These are phyloP conservation scores for Chrysosporium keratinophilum DNA, from an alignment of 2,329 filamentous ascomycete species.

Conservation along the genomic window DNA sequence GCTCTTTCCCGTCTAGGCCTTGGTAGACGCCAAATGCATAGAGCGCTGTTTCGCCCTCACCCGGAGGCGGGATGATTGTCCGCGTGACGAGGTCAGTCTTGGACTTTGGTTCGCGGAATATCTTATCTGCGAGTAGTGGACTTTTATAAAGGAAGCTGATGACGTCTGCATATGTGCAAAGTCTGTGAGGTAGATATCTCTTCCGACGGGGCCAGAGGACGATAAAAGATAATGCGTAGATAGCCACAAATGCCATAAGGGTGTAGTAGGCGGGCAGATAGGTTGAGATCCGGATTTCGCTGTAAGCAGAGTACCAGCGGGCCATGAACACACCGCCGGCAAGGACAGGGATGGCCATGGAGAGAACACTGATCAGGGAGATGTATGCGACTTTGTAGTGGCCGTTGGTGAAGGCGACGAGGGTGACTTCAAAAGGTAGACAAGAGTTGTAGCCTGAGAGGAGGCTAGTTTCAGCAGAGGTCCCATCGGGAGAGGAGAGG, in stretches of 20 bases:
- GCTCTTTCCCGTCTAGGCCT: slow-evolving; percentile 50
- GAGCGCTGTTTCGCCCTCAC: slow-evolving; percentile 30
- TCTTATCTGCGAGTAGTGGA: slow-evolving; percentile 59
- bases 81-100: slow-evolving; percentile 59
- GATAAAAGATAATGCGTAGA: slow-evolving; percentile 58
- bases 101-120: slow-evolving; percentile 59
- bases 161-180: slow-evolving; percentile 63
- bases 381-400: slow-evolving; percentile 50
- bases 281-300: slow-evolving; percentile 53
- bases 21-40: slow-evolving; percentile 50
- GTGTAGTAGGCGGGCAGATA: slow-evolving; percentile 63
- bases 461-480: slow-evolving; percentile 45
- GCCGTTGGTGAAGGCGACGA: slow-evolving; percentile 44
- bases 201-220: slow-evolving; percentile 52
- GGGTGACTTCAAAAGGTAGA: slow-evolving; percentile 44
- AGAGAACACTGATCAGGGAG: slow-evolving; percentile 44
- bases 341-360: slow-evolving; percentile 47
- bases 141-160: slow-evolving; percentile 67
- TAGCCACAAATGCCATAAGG: slow-evolving; percentile 57
- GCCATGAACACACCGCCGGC: slow-evolving; percentile 54
- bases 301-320: slow-evolving; percentile 42
- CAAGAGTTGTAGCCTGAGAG: slow-evolving; percentile 48
- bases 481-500: slow-evolving; percentile 43
- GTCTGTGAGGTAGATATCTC: slow-evolving; percentile 60
- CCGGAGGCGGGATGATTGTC: slow-evolving; percentile 47